These are phyloP conservation scores for Lasiosphaeris hirsuta DNA, from an alignment of 495 filamentous ascomycete genomes.

Conservation along the genomic window DNA sequence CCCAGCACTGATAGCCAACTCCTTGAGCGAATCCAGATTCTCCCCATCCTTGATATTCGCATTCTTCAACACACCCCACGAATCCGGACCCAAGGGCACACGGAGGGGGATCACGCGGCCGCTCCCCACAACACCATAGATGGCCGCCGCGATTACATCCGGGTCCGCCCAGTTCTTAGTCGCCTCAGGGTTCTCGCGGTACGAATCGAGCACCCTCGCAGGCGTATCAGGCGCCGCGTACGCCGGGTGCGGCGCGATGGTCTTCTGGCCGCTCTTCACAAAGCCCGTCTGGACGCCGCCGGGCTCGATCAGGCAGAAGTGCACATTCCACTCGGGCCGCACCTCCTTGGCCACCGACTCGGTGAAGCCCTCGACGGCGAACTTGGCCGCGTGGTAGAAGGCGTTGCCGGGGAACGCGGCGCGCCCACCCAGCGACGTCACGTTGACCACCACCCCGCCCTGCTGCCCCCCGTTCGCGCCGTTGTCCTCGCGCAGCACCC, in stretches of 20 bases:
- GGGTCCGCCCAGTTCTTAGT: slow-evolving; percentile 36
- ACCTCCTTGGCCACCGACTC: slow-evolving; percentile 51
- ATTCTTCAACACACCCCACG: slow-evolving; percentile 37
- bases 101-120: slow-evolving; percentile 41
- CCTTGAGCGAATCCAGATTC: slow-evolving; percentile 36
- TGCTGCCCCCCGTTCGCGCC: slow-evolving; percentile 23
- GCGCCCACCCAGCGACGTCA: slow-evolving; percentile 52
- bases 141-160: slow-evolving; percentile 32
- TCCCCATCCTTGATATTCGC: slow-evolving; percentile 32
- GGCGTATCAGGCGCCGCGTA: slow-evolving; percentile 38
- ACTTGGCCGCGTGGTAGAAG: slow-evolving; percentile 56
- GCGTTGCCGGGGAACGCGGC: slow-evolving; percentile 42
- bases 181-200: slow-evolving; percentile 30
- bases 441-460: slow-evolving; percentile 53
- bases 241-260: slow-evolving; percentile 32
- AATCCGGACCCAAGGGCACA: slow-evolving; percentile 42
- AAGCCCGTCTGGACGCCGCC: slow-evolving; percentile 50
- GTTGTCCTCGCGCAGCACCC: slow-evolving; percentile 46
- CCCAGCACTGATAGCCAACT: slow-evolving; percentile 33
- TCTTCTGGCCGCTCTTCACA: slow-evolving; percentile 23
- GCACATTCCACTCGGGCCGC: slow-evolving; percentile 49
- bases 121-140: slow-evolving; percentile 36
- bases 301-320: slow-evolving; percentile 49
- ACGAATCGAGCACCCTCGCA: slow-evolving; percentile 32
- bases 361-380: slow-evolving; percentile 55